phyloP scores from a whole-genome alignment of 129 eudicot genomes.

The Glebionis coronaria region DNA sequence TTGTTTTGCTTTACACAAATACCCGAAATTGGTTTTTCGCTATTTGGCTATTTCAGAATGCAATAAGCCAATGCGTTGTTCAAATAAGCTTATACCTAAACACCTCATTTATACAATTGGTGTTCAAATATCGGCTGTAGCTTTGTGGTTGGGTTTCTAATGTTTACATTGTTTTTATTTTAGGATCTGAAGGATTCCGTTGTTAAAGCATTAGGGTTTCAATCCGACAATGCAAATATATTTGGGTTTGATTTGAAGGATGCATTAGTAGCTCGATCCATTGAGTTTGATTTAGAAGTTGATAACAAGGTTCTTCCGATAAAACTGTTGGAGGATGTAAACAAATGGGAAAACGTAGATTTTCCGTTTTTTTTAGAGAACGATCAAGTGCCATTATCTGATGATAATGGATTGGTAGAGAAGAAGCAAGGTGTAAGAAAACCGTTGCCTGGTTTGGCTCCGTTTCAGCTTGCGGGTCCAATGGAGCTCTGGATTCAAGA shows the following conservation, averaged over 20 bases:
- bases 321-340: conserved; percentile 21
- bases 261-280: conserved; percentile 11
- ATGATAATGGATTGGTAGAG: neutral
- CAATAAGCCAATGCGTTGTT: no score
- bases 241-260: conserved; percentile 20
- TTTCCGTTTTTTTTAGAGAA: conserved; percentile 18
- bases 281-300: conserved; percentile 16
- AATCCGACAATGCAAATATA: neutral
- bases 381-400: conserved; percentile 6
- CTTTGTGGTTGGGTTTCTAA: neutral
- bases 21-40: no score
- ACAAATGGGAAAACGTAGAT: conserved; percentile 23
- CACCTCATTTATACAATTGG: neutral
- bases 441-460: conserved; percentile 72
- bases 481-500: conserved; percentile 97
- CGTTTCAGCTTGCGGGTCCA: conserved; percentile 94
- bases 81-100: no score
- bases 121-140: neutral
- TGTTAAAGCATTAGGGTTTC: conserved; percentile 7
- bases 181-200: conserved; percentile 20
- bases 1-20: no score
- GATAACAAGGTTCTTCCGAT: conserved; percentile 23
- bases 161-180: conserved; percentile 11
- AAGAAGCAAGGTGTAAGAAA: conserved; percentile 25
- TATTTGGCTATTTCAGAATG: no score